Evolutionary conservation across 805 yeast species (phyloP).

Genomic region (Teunomyces kruisii): DNA sequence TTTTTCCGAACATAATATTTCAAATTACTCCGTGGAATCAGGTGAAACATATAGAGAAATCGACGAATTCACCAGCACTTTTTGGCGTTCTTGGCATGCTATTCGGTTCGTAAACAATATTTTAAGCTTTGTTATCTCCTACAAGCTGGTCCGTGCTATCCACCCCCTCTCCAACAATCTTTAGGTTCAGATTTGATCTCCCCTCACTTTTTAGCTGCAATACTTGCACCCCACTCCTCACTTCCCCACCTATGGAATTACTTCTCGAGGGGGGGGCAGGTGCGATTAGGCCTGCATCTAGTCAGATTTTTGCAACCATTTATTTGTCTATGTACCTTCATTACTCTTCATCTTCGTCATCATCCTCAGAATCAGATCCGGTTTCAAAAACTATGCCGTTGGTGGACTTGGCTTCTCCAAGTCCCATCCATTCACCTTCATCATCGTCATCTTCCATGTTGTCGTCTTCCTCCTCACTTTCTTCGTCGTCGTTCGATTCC

Average conservation of each 20-base stretch:
- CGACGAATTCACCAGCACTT: not conserved
- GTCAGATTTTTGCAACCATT: slow-evolving; percentile 4
- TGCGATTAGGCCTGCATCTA: not conserved
- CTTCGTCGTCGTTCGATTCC: slow-evolving; percentile 12
- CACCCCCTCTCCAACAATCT: no score
- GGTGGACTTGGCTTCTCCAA: slow-evolving; percentile 17
- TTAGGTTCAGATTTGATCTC: no score
- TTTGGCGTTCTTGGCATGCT: not conserved
- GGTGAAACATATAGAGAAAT: not conserved
- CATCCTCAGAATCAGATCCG: slow-evolving; percentile 15
- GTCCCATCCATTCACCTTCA: slow-evolving; percentile 34
- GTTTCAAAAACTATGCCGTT: slow-evolving; percentile 2
- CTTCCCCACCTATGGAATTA: not conserved
- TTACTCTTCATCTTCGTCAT: slow-evolving; percentile 34
- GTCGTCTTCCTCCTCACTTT: slow-evolving; percentile 14
- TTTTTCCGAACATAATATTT: not conserved
- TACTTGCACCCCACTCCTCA: not conserved
- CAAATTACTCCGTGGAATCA: slow-evolving; percentile 2
- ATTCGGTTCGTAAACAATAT: no score
- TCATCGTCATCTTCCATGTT: slow-evolving; percentile 26
- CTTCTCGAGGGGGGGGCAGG: no score
- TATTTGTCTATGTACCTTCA: not conserved
- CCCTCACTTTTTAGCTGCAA: not conserved
- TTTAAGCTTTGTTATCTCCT: no score
- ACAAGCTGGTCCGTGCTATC: no score